Evolutionary conservation across 139 green algal species (phyloP), one percentile per base, ranked within the genome.

Genomic region (Tetradesmus obliquus): DNA sequence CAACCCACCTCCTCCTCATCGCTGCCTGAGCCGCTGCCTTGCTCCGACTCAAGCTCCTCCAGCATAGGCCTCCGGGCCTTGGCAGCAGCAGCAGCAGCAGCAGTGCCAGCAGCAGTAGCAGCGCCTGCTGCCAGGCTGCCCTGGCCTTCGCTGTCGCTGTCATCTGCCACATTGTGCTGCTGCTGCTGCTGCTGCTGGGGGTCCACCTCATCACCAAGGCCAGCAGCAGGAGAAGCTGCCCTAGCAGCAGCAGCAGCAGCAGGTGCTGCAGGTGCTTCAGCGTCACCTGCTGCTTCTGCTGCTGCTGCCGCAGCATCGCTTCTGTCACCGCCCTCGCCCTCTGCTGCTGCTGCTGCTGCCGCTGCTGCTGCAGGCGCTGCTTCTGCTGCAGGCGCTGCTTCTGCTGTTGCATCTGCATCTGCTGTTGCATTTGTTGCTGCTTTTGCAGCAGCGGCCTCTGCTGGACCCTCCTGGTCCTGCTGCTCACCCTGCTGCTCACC

Each of bases 21-120:
- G 4, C 88, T 86, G 1, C 45, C 91, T 71, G 88, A 79, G 54
- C 55, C 89, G 13, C 90, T 66, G 69, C 84, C 86, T 51, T n/a
- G 84, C 19, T 87, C 90, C 8, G 84, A 58, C 54, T 87, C 74
- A n/a, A 88, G 54, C 5, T 72, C 93, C 53, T 91, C 91, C 24
- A 86, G 53, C 60, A 90, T 58, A 19, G 55, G 76, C 24, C 53
- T 54, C 6, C 74, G 9, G 13, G 53, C 66, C 62, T 72, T 22
- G 86, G 17, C 66, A 84, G 72, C 87, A 81, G 20, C 79, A 87
- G 79, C 58, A 72, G 15, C 88, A 79, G 24, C 60, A 76, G 57
- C 79, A 79, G 54, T 62, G 62, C 87, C 88, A 60, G 79, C 79
- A 54, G 88, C 88, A 74, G n/a, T 71, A 60, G 79, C 88, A 72